phyloP scores from a whole-genome alignment of 1,284 basidiomycete species.

The Rhodotorula glutinis region DNA sequence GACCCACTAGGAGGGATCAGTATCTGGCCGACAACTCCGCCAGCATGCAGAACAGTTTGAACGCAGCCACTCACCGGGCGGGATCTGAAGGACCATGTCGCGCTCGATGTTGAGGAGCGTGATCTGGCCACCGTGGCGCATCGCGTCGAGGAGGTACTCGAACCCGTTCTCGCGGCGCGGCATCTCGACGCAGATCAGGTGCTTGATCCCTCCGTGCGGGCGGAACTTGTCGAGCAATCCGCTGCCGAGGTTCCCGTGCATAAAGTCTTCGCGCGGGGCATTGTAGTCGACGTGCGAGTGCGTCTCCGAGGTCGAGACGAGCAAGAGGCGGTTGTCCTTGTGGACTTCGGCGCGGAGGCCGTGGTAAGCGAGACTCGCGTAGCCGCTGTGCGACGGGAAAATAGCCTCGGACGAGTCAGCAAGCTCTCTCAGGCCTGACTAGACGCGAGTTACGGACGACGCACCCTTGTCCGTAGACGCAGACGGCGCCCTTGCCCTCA shows the following conservation, averaged over 20 bases:
- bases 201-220: conserved; percentile 19
- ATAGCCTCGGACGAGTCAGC: too few relatives aligned
- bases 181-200: conserved; percentile 22
- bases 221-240: conserved; percentile 3
- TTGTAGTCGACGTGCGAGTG: conserved; percentile 11
- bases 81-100: conserved; percentile 2
- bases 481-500: conserved; percentile 4
- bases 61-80: conserved; percentile 6
- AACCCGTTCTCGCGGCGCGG: conserved; percentile 9
- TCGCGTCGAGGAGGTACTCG: conserved; percentile 7
- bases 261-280: conserved; percentile 3
- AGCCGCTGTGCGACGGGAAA: conserved; percentile 7
- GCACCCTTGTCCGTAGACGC: conserved; percentile 21
- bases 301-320: conserved; percentile 14
- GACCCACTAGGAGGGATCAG: too few relatives aligned
- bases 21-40: too few relatives aligned
- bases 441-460: not conserved
- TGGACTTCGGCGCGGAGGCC: not conserved
- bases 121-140: conserved; percentile 15
- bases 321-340: conserved; percentile 7
- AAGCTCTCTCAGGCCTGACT: too few relatives aligned
- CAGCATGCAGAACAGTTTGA: not conserved
- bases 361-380: conserved; percentile 18
- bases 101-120: conserved; percentile 4
- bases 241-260: conserved; percentile 4